Evolutionary conservation across 1,284 basidiomycete species (phyloP).

Genomic region (Paramarasmius palmivorus): DNA sequence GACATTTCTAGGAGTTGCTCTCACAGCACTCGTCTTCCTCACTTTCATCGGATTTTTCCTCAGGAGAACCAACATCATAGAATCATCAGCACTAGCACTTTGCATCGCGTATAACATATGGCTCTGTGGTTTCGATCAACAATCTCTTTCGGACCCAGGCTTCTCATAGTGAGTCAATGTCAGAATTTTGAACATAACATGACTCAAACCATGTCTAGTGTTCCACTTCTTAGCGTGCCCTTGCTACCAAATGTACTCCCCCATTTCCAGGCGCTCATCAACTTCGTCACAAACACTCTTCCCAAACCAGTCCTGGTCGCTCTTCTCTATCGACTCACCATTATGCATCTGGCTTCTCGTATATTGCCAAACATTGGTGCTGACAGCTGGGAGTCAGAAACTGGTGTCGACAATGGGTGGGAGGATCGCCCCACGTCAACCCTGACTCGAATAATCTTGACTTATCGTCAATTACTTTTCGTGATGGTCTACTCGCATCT

Average conservation of each 20-base stretch:
- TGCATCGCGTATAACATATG: conserved; percentile 87
- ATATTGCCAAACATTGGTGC: conserved; percentile 83
- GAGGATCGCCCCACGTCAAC: conserved; percentile 75
- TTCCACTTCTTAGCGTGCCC: conserved; percentile 38
- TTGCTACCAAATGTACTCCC: conserved; percentile 76
- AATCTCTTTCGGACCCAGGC: conserved; percentile 65
- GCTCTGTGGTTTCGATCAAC: conserved; percentile 77
- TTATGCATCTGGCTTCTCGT: conserved; percentile 84
- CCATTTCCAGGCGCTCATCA: conserved; percentile 74
- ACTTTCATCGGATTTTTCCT: conserved; percentile 89
- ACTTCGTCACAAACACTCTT: conserved; percentile 79
- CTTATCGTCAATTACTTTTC: conserved; percentile 79
- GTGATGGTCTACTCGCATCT: conserved; percentile 85
- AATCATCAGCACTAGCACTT: conserved; percentile 84
- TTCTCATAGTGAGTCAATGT: conserved; percentile 67
- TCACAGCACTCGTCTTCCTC: conserved; percentile 72
- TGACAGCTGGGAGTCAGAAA: conserved; percentile 76
- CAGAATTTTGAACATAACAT: conserved; percentile 1
- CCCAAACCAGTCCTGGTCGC: conserved; percentile 85
- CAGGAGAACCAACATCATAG: conserved; percentile 89
- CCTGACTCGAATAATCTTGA: conserved; percentile 71
- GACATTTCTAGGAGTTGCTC: conserved; percentile 77
- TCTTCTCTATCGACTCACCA: conserved; percentile 78
- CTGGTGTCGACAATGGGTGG: conserved; percentile 64
- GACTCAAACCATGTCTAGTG: conserved; percentile 38